Conservation (phyloP, 441 rosid genomes). For the Syzygium syzygioides region DNA sequence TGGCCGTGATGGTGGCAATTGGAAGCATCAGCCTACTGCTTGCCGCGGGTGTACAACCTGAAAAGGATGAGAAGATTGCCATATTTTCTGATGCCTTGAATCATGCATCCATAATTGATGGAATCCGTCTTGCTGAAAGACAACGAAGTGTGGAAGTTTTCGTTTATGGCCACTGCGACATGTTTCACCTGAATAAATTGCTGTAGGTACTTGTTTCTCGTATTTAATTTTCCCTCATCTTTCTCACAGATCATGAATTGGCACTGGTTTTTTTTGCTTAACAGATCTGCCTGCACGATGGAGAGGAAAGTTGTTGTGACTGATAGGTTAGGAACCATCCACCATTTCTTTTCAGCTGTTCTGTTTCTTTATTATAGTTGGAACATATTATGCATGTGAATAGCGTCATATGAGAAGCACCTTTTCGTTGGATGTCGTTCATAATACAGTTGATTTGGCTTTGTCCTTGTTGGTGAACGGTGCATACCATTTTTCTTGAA, state of each 20-base stretch:
- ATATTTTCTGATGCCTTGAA: slow-evolving; percentile 88
- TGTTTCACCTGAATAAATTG: slow-evolving; percentile 62
- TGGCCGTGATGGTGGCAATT: slow-evolving; percentile 90
- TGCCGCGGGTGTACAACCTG: slow-evolving; percentile 35
- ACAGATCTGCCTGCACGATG: slow-evolving; percentile 65
- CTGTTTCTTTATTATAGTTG: not conserved
- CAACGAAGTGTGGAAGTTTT: slow-evolving; percentile 48
- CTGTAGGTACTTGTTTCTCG: slow-evolving; percentile 43
- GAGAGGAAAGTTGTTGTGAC: slow-evolving; percentile 89
- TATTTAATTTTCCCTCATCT: not conserved
- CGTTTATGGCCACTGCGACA: slow-evolving; percentile 80
- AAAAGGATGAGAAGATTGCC: slow-evolving; percentile 55
- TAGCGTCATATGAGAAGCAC: not conserved
- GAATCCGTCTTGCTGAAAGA: slow-evolving; percentile 80
- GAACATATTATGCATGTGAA: not conserved
- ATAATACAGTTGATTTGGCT: not conserved
- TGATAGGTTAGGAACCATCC: slow-evolving; percentile 62
- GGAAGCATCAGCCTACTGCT: slow-evolving; percentile 76
- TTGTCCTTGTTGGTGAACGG: not conserved
- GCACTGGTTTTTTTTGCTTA: slow-evolving; percentile 12
- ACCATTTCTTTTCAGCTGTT: not conserved
- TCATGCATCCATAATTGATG: slow-evolving; percentile 96
- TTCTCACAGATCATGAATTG: slow-evolving; percentile 5
- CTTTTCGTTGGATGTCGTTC: not conserved
- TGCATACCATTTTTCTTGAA: not conserved